Evolutionary conservation across 306 rosid genomes (phyloP).

Genomic region (Bauhinia variegata): DNA sequence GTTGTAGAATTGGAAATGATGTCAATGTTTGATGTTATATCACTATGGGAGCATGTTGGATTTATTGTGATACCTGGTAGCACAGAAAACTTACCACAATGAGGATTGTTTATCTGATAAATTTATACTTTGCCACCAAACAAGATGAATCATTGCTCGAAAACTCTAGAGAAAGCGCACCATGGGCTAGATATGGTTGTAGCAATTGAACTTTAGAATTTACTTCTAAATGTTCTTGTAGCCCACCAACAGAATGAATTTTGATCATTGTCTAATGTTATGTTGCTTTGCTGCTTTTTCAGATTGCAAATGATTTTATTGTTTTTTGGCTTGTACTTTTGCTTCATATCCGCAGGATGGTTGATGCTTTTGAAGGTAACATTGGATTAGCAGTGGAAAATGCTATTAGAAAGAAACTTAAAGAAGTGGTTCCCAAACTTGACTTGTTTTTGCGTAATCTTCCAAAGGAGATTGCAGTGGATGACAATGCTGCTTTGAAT

Average conservation of each 20-base stretch:
- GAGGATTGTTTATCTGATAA: background rate
- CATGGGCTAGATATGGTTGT: background rate
- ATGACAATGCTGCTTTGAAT: constrained; percentile 69
- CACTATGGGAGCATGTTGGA: background rate
- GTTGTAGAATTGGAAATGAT: no score
- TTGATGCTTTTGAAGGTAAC: constrained; percentile 79
- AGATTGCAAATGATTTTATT: constrained; percentile 17
- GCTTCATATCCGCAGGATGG: constrained; percentile 60
- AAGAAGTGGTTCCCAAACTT: constrained; percentile 68
- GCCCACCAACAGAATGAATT: background rate
- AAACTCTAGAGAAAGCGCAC: background rate
- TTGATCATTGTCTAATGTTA: background rate
- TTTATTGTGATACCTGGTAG: no score
- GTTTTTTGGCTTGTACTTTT: constrained; percentile 30
- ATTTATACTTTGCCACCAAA: constrained; percentile 12
- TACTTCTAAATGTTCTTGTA: background rate
- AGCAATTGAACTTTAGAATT: constrained; percentile 3
- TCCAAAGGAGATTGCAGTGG: constrained; percentile 76
- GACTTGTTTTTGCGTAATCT: constrained; percentile 66
- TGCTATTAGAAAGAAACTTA: constrained; percentile 68
- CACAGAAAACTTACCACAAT: no score
- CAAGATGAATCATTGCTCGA: background rate
- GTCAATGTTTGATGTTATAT: no score
- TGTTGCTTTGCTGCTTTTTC: constrained; percentile 22
- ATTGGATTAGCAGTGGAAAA: constrained; percentile 73